Evolutionary conservation across 371 early-diverging fungal genomes (phyloP).

Genomic region (Syncephalis fuscata): DNA sequence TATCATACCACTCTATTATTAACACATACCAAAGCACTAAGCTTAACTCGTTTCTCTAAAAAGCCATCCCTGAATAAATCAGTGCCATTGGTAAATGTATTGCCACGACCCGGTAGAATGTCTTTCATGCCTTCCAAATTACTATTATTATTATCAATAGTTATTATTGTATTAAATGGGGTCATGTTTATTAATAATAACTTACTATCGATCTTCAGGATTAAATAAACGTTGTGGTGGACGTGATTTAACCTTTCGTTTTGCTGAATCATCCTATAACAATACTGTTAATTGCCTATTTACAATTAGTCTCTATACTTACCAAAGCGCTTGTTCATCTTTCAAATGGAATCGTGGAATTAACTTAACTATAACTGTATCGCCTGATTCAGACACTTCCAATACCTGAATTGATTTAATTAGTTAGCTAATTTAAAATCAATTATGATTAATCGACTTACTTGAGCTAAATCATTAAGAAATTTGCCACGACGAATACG

Average conservation of each 20-base stretch:
- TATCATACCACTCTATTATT: not conserved
- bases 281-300: constrained; percentile 38
- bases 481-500: constrained; percentile 92
- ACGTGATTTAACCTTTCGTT: constrained; percentile 6
- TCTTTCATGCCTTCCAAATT: too few species aligned
- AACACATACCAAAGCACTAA: constrained; percentile 37
- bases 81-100: constrained; percentile 43
- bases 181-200: constrained; percentile 12
- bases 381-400: constrained; percentile 61
- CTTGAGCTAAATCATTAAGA: constrained; percentile 88
- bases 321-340: constrained; percentile 25
- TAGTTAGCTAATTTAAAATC: not conserved
- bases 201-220: constrained; percentile 33
- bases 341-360: constrained; percentile 76
- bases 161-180: constrained; percentile 16
- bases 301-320: too few species aligned
- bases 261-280: not conserved
- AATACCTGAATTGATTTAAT: constrained; percentile 24
- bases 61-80: constrained; percentile 83
- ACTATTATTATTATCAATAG: constrained; percentile 2
- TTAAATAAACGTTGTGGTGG: constrained; percentile 65
- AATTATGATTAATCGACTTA: constrained; percentile 8
- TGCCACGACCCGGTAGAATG: too few species aligned
- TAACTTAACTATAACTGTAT: constrained; percentile 62
- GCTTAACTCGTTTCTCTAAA: constrained; percentile 75